Percentiles rank a stretch among this genome's conserved stretches.
Conservation (phyloP, 768 basidiomycete species). For the Lactarius quietus region DNA sequence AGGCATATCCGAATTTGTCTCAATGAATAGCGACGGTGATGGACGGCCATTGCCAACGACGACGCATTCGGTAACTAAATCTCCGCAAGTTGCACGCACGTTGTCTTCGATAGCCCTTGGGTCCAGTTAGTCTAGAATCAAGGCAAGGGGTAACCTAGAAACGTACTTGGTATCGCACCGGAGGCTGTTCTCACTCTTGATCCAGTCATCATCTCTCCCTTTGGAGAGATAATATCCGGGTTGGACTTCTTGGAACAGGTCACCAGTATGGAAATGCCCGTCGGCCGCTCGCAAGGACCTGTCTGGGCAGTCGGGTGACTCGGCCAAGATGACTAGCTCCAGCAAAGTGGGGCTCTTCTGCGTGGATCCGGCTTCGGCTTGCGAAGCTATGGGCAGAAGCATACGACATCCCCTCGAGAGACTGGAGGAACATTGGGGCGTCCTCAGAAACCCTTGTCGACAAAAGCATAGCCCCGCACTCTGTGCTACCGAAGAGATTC, state of each 20-base stretch:
- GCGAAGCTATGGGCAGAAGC: slow-evolving; percentile 57
- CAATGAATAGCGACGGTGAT: slow-evolving; percentile 72
- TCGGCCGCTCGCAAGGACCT: slow-evolving; percentile 52
- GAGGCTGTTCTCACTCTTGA: slow-evolving; percentile 74
- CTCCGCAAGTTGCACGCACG: slow-evolving; percentile 57
- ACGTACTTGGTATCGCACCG: slow-evolving; percentile 71
- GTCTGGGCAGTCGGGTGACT: slow-evolving; percentile 69
- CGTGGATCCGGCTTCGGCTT: slow-evolving; percentile 27
- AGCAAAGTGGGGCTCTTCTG: slow-evolving; percentile 53
- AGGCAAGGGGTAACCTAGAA: background rate
- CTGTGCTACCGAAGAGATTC: slow-evolving; percentile 82
- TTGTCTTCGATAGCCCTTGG: slow-evolving; percentile 73
- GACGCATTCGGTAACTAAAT: slow-evolving; percentile 67
- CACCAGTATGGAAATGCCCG: slow-evolving; percentile 77
- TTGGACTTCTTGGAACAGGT: slow-evolving; percentile 65
- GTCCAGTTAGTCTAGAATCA: background rate
- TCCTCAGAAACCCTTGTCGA: slow-evolving; percentile 52
- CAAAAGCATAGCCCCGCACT: slow-evolving; percentile 69
- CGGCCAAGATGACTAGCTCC: slow-evolving; percentile 66
- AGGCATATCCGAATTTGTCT: slow-evolving; percentile 49
- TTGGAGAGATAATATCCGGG: slow-evolving; percentile 60
- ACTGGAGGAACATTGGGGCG: slow-evolving; percentile 49
- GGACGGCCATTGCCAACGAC: slow-evolving; percentile 76
- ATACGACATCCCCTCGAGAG: slow-evolving; percentile 62
- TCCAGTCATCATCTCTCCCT: slow-evolving; percentile 82